A percentile compares a stretch with the other conserved stretches of the same genome.
phyloP scores from a whole-genome alignment of 768 basidiomycete species.

The Xerocomus spinulosus region DNA sequence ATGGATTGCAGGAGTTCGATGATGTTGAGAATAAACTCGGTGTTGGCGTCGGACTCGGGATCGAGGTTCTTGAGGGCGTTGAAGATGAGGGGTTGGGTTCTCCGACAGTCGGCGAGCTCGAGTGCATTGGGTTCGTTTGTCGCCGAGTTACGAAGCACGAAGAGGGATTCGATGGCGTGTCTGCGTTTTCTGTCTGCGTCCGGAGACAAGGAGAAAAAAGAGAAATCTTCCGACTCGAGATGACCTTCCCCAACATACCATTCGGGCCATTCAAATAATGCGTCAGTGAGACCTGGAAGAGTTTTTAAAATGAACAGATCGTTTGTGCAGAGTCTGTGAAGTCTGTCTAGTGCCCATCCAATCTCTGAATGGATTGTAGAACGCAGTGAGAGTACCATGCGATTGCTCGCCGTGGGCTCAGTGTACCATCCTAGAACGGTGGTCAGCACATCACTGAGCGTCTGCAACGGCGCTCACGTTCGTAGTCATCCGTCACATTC shows the following conservation, averaged over 20 bases:
- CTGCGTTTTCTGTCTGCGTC: slow-evolving; percentile 52
- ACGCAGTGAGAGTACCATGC: slow-evolving; percentile 85
- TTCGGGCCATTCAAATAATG: slow-evolving; percentile 84
- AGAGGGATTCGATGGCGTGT: slow-evolving; percentile 81
- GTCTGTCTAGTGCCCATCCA: slow-evolving; percentile 84
- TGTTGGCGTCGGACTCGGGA: slow-evolving; percentile 57
- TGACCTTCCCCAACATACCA: slow-evolving; percentile 71
- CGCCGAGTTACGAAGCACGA: slow-evolving; percentile 84
- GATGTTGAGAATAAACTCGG: slow-evolving; percentile 67
- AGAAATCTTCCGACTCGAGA: slow-evolving; percentile 38
- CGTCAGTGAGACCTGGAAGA: slow-evolving; percentile 77
- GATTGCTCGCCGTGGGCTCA: slow-evolving; percentile 72
- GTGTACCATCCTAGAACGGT: slow-evolving; percentile 71
- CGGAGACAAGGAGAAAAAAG: slow-evolving; percentile 54
- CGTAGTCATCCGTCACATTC: slow-evolving; percentile 68
- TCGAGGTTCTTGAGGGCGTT: slow-evolving; percentile 61
- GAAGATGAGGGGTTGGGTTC: slow-evolving; percentile 63
- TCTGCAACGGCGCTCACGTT: slow-evolving; percentile 46
- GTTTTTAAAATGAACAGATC: slow-evolving; percentile 69
- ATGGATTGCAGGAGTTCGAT: slow-evolving; percentile 70
- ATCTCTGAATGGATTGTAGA: slow-evolving; percentile 81
- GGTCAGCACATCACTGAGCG: slow-evolving; percentile 5
- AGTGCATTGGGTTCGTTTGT: slow-evolving; percentile 61
- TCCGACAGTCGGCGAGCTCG: slow-evolving; percentile 54
- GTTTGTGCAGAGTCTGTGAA: slow-evolving; percentile 75